A percentile compares a stretch with the other conserved stretches of the same genome.
Conservation (phyloP, 371 early-diverging fungal species). For the Mucor mucedo region DNA sequence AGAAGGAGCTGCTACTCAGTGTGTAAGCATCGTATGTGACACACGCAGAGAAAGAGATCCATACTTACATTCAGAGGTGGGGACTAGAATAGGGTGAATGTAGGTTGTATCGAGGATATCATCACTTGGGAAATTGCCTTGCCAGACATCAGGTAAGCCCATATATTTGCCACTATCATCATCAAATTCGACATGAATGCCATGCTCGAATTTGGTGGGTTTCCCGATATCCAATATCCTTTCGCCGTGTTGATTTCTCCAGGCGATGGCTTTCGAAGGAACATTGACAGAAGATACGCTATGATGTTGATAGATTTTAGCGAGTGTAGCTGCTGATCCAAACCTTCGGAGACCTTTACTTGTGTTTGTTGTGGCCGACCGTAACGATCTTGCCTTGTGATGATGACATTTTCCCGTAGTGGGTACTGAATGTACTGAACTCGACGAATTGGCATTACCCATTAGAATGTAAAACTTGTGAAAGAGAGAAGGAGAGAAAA, state of each 20-base stretch:
- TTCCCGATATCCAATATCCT: slow-evolving; percentile 56
- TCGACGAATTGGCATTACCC: slow-evolving; percentile 24
- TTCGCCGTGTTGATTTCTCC: slow-evolving; percentile 34
- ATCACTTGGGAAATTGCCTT: slow-evolving; percentile 55
- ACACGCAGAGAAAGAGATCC: no score
- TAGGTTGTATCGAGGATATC: slow-evolving; percentile 58
- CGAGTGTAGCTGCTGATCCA: slow-evolving; percentile 28
- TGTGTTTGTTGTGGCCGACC: not conserved
- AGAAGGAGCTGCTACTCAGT: not conserved
- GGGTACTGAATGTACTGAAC: slow-evolving; percentile 26
- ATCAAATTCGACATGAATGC: slow-evolving; percentile 64
- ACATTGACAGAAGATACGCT: slow-evolving; percentile 23
- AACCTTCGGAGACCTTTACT: slow-evolving; percentile 11
- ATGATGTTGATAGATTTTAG: slow-evolving; percentile 22
- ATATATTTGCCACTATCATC: slow-evolving; percentile 55
- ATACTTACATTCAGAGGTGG: slow-evolving; percentile 19
- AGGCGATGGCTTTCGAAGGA: slow-evolving; percentile 24
- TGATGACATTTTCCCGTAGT: slow-evolving; percentile 9
- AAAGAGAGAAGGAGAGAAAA: not conserved
- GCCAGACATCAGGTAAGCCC: slow-evolving; percentile 66
- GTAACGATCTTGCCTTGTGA: slow-evolving; percentile 3
- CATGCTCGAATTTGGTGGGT: slow-evolving; percentile 62
- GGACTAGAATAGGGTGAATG: slow-evolving; percentile 60
- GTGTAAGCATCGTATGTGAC: no score
- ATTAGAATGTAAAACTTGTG: slow-evolving; percentile 3